Base-by-base conservation (phyloP, 345 rosid genomes). In the Erysimum cheiranthoides region DNA sequence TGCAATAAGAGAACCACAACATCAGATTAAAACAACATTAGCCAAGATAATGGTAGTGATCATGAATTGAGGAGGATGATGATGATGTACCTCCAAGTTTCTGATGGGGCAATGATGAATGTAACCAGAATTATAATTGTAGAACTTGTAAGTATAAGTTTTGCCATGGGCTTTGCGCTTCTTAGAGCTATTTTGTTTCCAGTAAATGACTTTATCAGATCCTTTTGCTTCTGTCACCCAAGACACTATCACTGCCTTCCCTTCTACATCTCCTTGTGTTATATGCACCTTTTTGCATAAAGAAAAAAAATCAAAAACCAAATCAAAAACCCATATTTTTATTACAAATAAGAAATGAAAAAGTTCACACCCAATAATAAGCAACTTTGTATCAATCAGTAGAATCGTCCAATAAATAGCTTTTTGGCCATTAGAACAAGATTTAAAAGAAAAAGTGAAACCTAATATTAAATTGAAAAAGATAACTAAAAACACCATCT, bases 201-300 rank as follows among this genome's bases (percentile, higher is more conserved):
- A 94, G 61, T 92, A 94, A 75, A 77, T 7, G 61, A 94, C 95
- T 16, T 11, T 61, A 49, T 69, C 84, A n/a, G 96, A 85, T 54
- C 93, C 92, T 13, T 88, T 80, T 40, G 86, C 89, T 57, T 85
- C 68, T 18, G 97, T 94, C 73, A 94, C 93, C 98, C 98, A 94
- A 53, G 98, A 94, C 45, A 92, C 84, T 68, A 90, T 92, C 82
- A 94, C 83, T 66, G 85, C 95, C 71, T 81, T 87, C 5, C 97
- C 98, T 38, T 75, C 91, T 28, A 73, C 86, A 84, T 94, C 96
- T 68, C 97, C 98, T 89, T 90, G 98, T 64, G 97, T 94, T 84
- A 94, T 83, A 72, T 94, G 96, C 47, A 93, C 96, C 81, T 78
- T 66, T 74, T 63, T 43, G 27, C 16, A 12, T n/a, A n/a, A n/a